Evolutionary conservation across 768 basidiomycete species (phyloP), one percentile per base, ranked within the genome.

Genomic region (Imleria badia): DNA sequence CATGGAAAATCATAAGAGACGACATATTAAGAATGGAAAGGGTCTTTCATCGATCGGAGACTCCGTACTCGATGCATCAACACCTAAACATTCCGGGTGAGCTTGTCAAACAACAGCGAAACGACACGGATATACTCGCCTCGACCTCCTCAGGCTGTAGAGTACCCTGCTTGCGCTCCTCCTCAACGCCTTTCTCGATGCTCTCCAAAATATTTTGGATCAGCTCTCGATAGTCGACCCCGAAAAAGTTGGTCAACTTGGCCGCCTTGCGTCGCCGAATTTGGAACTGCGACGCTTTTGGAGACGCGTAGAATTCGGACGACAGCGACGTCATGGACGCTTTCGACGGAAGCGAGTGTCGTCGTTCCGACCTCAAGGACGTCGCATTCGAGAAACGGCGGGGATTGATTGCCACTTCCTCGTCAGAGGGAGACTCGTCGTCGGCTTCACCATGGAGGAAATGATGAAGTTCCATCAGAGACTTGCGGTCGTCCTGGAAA

Each of bases 181-280:
- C 82, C 63, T 87, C 82, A 45, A 94, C 73, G 65, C 66, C 89
- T 76, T 73, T 80, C 70, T 92, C 91, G 62, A 94, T 86, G 48
- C 87, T 91, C 60, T 91, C 88, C 59, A 94, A 70, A 31, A 94
- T 81, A 65, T 92, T 87, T 36, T 76, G 78, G 51, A 93, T 84
- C 52, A 93, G 73, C 51, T 89, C 87, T 26, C 83, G 80, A 69
- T 94, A 92, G 67, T 91, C 81, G 39, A 92, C 91, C 22, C 91
- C 91, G 72, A 94, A 94, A 78, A 93, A 93, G 71, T 86, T 80
- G 26, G 87, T 86, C 55, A 94, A 78, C 75, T 94, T 94, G 57
- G 91, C 90, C 6, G 90, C 91, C 54, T 85, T 77, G 39, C 83
- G 76, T 49, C 91, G 77, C 44, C 90, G 84, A 52, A 78, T 68